A percentile compares a stretch with the other conserved stretches of the same genome.
Conservation (phyloP, 306 rosid species). For the Trichosanthes cucumerina region DNA sequence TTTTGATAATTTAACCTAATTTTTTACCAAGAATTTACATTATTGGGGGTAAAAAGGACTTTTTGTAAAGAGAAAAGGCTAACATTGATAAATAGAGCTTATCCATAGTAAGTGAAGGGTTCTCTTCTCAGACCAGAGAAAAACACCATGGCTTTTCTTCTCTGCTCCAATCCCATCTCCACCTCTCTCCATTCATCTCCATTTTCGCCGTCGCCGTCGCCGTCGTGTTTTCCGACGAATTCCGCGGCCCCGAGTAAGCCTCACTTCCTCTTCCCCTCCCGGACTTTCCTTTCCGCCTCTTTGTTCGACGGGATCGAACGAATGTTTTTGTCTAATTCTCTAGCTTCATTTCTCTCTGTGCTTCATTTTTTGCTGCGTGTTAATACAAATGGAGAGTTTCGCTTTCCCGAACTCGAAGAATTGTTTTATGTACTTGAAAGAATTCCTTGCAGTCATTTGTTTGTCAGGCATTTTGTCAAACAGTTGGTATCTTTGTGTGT, state of each 20-base stretch:
- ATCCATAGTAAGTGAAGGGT: background rate
- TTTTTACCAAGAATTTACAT: too few species aligned
- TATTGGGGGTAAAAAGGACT: background rate
- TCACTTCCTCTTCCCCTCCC: background rate
- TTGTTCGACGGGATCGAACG: background rate
- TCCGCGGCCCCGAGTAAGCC: conserved; percentile 30
- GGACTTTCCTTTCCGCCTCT: background rate
- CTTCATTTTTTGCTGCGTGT: background rate
- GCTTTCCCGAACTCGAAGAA: background rate
- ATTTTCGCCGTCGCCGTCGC: background rate
- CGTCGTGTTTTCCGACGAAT: conserved; percentile 7
- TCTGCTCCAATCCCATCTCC: conserved; percentile 38
- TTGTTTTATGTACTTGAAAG: background rate
- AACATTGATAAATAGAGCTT: background rate
- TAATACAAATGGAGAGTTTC: background rate
- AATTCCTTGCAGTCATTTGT: background rate
- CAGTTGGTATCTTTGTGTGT: background rate
- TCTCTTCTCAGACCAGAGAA: background rate
- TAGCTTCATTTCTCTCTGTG: background rate
- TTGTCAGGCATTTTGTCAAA: background rate
- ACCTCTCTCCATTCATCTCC: conserved; percentile 20
- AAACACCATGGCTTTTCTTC: conserved; percentile 36
- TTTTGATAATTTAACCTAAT: too few species aligned
- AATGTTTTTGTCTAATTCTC: background rate
- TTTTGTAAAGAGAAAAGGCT: background rate